Percentiles rank a stretch among this genome's conserved stretches.
phyloP scores from a whole-genome alignment of 441 rosid species.

The Pelargonium cotyledonis region DNA sequence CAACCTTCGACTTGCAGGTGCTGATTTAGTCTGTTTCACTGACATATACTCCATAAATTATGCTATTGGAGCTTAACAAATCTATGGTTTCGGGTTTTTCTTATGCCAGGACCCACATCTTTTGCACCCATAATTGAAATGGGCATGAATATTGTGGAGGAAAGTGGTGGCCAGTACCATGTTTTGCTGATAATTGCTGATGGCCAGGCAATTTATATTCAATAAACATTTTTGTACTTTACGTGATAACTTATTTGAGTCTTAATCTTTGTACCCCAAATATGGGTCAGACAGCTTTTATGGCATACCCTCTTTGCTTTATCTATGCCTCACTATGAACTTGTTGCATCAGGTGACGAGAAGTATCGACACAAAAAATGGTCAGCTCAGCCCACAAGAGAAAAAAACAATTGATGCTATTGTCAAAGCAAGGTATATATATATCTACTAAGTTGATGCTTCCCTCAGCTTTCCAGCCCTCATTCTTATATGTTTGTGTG shows the following conservation, averaged over 20 bases:
- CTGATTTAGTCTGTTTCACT: constrained; percentile 12
- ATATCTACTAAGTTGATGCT: background rate
- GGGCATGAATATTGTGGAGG: constrained; percentile 83
- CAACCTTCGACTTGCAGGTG: constrained; percentile 68
- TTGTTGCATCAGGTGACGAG: constrained; percentile 66
- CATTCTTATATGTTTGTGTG: constrained; percentile 18
- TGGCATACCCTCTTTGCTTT: background rate
- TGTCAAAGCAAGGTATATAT: constrained; percentile 72
- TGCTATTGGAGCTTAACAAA: constrained; percentile 8
- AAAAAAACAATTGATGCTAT: constrained; percentile 77
- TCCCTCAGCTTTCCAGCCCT: constrained; percentile 12
- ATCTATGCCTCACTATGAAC: background rate
- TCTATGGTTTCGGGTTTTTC: background rate
- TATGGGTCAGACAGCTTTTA: background rate
- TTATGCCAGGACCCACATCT: constrained; percentile 75
- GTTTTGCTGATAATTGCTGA: constrained; percentile 91
- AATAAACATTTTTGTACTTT: background rate
- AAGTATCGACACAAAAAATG: constrained; percentile 63
- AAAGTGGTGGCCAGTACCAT: constrained; percentile 89
- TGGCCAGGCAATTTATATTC: constrained; percentile 61
- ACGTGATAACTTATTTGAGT: background rate
- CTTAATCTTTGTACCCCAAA: background rate
- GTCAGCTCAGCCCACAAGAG: constrained; percentile 82
- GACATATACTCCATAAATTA: constrained; percentile 16
- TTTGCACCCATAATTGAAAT: constrained; percentile 88